Evolutionary conservation across 495 filamentous ascomycete genomes (phyloP), one percentile per base, ranked within the genome.

Genomic region (Penicillium mononematosum): DNA sequence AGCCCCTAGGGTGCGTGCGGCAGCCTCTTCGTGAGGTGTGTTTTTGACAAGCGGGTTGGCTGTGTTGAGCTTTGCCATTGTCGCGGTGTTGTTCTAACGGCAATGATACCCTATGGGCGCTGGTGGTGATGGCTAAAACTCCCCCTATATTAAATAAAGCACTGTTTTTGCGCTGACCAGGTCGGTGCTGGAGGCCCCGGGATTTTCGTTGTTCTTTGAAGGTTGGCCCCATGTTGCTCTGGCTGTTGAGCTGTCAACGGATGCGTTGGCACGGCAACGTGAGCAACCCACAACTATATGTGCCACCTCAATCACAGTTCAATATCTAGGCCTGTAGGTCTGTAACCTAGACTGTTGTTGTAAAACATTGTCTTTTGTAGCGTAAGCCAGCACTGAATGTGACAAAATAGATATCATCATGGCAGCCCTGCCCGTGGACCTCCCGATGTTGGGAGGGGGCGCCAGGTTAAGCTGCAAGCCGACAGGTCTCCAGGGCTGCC

Each of bases 191-290:
- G 16, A 24, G 43, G 12, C 36, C 36, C 12, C 6, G 36, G 6
- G 42, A 6, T 38, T 34, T 39, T 39, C 14, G 27, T 29, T 48
- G 47, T 50, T 49, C 46, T 20, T 50, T 34, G 9, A 50, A 50
- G 20, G 41, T 29, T 46, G 42, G 45, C 32, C 11, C 29, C 4
- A 19, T 50, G 42, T n/a, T 43, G 20, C 39, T n/a, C 52, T 14
- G 24, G 22, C 20, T 43, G 47, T 47, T 42, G 41, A 41, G 27
- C 51, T 50, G 47, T 62, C 56, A 62, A 55, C 50, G 47, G 38
- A 24, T 42, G 4, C 45, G 60, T 63, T 63, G 60, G 53, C 60
- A 45, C 47, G 57, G 60, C 58, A 63, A 63, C 60, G 25, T 24
- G 31, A 47, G 4, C 9, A 17, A 47, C 12, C 22, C 6, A 45